A percentile compares a stretch with the other conserved stretches of the same genome.
These are phyloP conservation scores for Podospora sp. DNA, from an alignment of 495 filamentous ascomycete genomes.

Conservation along the genomic window DNA sequence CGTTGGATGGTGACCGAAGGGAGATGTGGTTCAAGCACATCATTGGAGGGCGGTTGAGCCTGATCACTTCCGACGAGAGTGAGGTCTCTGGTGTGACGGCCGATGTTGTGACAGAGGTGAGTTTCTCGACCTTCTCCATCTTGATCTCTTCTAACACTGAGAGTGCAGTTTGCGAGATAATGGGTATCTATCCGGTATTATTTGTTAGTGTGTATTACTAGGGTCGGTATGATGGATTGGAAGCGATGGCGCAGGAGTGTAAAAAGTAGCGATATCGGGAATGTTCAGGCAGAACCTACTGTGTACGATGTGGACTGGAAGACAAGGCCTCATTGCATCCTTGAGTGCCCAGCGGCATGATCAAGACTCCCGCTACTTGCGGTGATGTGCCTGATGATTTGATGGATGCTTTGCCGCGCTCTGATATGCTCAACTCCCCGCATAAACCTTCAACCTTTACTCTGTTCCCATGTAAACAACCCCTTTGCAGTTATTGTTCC, in stretches of 20 bases:
- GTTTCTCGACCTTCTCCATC: conserved; percentile 5
- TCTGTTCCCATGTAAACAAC: background rate
- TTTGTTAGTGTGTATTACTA: background rate
- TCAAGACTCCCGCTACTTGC: background rate
- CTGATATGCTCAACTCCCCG: too few species aligned
- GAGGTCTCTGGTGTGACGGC: conserved; percentile 65
- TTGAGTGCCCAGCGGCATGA: background rate
- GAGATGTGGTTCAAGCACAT: conserved; percentile 80
- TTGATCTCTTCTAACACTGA: background rate
- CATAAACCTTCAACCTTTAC: background rate
- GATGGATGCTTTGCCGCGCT: too few species aligned
- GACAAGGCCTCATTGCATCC: background rate
- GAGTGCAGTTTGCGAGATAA: background rate
- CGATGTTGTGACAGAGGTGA: conserved; percentile 67
- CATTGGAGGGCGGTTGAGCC: conserved; percentile 64
- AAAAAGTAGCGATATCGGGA: background rate
- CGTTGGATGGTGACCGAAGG: conserved; percentile 77
- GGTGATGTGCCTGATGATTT: too few species aligned
- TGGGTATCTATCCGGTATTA: background rate
- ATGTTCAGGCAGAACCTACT: background rate
- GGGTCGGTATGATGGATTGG: background rate
- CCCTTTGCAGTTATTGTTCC: background rate
- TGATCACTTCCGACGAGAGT: conserved; percentile 66
- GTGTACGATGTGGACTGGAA: background rate
- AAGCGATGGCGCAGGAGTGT: background rate